Evolutionary conservation across 495 filamentous ascomycete species (phyloP), one percentile per base, ranked within the genome.

Genomic region (Annulohypoxylon maeteangense): DNA sequence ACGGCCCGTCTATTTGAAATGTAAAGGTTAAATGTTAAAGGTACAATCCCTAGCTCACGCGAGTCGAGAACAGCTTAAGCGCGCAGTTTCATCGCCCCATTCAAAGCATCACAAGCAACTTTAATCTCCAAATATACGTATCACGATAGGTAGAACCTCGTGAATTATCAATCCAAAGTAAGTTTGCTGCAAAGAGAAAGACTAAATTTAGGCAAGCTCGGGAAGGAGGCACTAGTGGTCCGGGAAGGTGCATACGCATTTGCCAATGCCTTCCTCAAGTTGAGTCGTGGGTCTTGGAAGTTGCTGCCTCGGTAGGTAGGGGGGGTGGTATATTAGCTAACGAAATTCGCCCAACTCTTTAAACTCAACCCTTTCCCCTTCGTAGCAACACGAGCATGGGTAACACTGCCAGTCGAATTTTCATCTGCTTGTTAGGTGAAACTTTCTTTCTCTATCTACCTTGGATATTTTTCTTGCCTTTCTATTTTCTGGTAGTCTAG

Each of bases 361-460:
- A 48, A 61, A 34, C 14, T 55, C 32, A 40, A n/a, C 53, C 10
- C n/a, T 18, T 36, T 61, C 51, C 53, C 53, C 34, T 58, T 44
- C 40, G 50, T 23, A 59, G 23, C 47, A 22, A 47, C 6, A 60
- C 14, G 16, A 68, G 23, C 38, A 65, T 47, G 61, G 66, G 51
- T 58, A 57, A 40, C 25, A 27, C 47, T 18, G 14, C 34, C 47
- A 34, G 47, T 58, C 40, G n/a, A 62, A 18, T 42, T 59, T 47
- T 31, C 1, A 29, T 7, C 40, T 70, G 27, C 25, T 55, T 47
- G 4, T 56, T 65, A 63, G 67, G 68, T 55, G 29, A 74, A 76
- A 76, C 74, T 74, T 47, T 68, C 45, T 59, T 64, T 61, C 23
- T 42, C 62, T 34, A 53, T 6, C 56, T 25, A 47, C 51, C 64